Conservation (phyloP, 2,329 filamentous ascomycete species). For the Apiospora kogelbergensis region DNA sequence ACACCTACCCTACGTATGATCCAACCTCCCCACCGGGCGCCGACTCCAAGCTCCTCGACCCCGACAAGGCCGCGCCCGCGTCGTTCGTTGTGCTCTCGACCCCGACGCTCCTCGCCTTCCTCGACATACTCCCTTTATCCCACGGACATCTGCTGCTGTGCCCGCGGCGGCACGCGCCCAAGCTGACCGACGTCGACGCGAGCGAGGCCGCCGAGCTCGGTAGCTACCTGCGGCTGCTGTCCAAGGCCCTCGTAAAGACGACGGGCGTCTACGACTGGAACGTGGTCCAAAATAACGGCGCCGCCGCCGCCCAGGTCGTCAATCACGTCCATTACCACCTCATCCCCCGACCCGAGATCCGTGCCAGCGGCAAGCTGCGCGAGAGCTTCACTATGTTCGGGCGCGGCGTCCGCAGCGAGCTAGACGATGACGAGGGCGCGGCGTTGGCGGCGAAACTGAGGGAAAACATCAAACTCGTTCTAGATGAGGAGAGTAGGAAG, state of each 20-base stretch:
- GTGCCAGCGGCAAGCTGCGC: conserved; percentile 50
- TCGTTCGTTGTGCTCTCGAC: conserved; percentile 76
- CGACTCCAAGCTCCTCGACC: conserved; percentile 28
- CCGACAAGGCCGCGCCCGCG: conserved; percentile 32
- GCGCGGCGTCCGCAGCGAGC: conserved; percentile 66
- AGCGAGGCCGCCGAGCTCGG: conserved; percentile 68
- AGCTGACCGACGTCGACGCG: conserved; percentile 68
- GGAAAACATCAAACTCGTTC: conserved; percentile 46
- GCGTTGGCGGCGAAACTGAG: conserved; percentile 57
- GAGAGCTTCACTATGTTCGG: conserved; percentile 84
- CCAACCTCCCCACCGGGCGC: conserved; percentile 20
- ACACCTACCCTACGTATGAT: conserved; percentile 45
- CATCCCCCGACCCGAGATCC: conserved; percentile 76
- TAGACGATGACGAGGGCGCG: conserved; percentile 72
- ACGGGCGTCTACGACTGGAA: conserved; percentile 86
- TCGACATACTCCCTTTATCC: conserved; percentile 89
- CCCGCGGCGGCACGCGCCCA: conserved; percentile 74
- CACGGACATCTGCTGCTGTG: conserved; percentile 81
- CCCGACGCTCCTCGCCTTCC: conserved; percentile 76
- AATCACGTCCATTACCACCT: conserved; percentile 94
- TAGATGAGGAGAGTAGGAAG: conserved; percentile 38
- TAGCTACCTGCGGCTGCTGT: conserved; percentile 68
- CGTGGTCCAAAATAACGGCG: conserved; percentile 93
- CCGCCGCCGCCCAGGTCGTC: conserved; percentile 86
- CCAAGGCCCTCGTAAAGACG: conserved; percentile 65